Percentiles rank a stretch among this genome's conserved stretches.
Evolutionary conservation across 2,329 filamentous ascomycete species (phyloP).

Genomic region (Aspergillus nomiae): DNA sequence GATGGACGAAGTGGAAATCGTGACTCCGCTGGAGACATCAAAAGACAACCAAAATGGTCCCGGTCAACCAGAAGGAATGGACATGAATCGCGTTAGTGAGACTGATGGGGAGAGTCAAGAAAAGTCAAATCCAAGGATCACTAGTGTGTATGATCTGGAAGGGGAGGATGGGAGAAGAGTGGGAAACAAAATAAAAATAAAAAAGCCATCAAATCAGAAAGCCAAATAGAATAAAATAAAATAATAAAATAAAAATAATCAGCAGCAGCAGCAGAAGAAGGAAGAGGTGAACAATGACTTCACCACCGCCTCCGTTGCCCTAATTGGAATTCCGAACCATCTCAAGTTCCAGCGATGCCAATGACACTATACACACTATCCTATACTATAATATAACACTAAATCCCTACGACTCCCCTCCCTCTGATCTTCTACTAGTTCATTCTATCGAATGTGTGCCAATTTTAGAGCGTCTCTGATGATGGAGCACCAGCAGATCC

Average conservation of each 20-base stretch:
- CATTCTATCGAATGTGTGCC: background rate
- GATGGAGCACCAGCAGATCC: background rate
- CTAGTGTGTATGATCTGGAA: background rate
- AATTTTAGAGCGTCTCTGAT: background rate
- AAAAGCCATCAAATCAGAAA: conserved; percentile 1
- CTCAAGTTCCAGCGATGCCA: too few relatives aligned
- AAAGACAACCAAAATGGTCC: conserved; percentile 2
- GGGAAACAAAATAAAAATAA: background rate
- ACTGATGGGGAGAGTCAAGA: background rate
- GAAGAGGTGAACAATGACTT: background rate
- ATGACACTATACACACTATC: background rate
- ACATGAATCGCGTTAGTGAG: background rate
- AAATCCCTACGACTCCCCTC: background rate
- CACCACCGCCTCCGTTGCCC: background rate
- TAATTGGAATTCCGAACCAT: background rate
- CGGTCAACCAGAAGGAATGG: background rate
- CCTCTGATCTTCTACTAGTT: background rate
- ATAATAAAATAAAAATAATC: background rate
- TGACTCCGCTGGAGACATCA: background rate
- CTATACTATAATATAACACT: background rate
- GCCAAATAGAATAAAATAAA: background rate
- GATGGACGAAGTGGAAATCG: conserved; percentile 2
- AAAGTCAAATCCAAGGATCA: conserved; percentile 1
- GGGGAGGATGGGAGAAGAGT: background rate
- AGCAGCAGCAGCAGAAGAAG: background rate